Percentiles rank a stretch among this genome's conserved stretches.
phyloP scores from a whole-genome alignment of 768 basidiomycete species.

The Filobasidium floriforme region DNA sequence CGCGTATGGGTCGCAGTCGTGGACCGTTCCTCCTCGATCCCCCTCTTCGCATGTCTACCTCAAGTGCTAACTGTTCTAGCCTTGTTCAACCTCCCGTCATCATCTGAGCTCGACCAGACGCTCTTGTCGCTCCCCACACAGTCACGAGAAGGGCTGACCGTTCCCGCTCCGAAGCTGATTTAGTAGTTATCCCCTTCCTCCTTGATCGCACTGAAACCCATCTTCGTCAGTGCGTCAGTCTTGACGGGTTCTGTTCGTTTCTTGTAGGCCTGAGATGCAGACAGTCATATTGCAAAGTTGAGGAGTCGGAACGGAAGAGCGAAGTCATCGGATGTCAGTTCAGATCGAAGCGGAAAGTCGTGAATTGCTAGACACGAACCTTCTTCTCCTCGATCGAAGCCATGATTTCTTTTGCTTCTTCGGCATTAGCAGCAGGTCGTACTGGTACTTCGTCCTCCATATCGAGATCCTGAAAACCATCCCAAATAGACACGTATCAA shows the following conservation, averaged over 20 bases:
- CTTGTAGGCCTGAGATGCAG: constrained; percentile 53
- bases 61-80: not conserved
- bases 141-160: not conserved
- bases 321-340: constrained; percentile 23
- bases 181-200: constrained; percentile 95
- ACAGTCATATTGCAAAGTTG: not conserved
- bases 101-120: not conserved
- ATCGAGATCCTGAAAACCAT: constrained; percentile 67
- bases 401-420: constrained; percentile 55
- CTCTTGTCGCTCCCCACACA: too few relatives aligned
- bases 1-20: not conserved
- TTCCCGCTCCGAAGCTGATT: constrained; percentile 4
- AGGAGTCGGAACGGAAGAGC: constrained; percentile 25
- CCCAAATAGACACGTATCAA: not conserved
- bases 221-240: constrained; percentile 69
- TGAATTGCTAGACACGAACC: constrained; percentile 33
- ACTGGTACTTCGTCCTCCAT: constrained; percentile 79
- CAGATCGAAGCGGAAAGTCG: not conserved
- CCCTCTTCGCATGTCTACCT: not conserved
- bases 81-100: not conserved
- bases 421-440: constrained; percentile 19
- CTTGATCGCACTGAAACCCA: constrained; percentile 90
- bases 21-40: not conserved
- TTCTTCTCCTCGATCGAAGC: constrained; percentile 66
- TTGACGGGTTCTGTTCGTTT: constrained; percentile 68